Evolutionary conservation across 768 basidiomycete species (phyloP), one percentile per base, ranked within the genome.

Genomic region (Trametes gibbosa): DNA sequence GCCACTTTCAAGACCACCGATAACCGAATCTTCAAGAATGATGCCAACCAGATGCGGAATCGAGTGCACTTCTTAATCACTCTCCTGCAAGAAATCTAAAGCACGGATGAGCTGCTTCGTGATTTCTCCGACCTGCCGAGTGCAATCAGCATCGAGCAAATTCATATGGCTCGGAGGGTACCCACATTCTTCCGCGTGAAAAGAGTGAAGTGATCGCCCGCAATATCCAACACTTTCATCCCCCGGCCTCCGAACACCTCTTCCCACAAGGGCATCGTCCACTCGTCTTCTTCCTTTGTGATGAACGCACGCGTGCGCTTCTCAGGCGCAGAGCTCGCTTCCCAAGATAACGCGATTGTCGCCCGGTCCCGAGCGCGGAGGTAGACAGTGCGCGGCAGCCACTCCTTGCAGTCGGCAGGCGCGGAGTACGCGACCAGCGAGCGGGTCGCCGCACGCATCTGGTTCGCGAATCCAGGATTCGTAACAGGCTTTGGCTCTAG

Each of bases 191-290:
- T 59, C 9, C 70, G 59, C 46, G 78, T 73, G 66, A 90, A 89
- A 0, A 80, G 75, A 62, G 79, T 69, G 59, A 89, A 89, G 62
- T 90, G 88, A 67, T 89, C 70, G 0, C 88, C 88, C 0, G 86
- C 83, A 3, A 89, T 81, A 60, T 84, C 81, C 41, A 82, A 66
- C 2, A 80, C 73, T 39, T 76, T 74, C 0, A 87, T 56, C 6
- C 66, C 29, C 9, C 48, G 42, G 1, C n/a, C 58, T 4, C 74
- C 74, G 0, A 77, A 69, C 9, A 84, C 61, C 0, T 43, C 61
- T 53, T 81, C 77, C 87, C 88, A 89, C 21, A 74, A 79, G 0
- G 50, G 59, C 0, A 75, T 72, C 7, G 75, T 70, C 16, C 67
- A 57, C 21, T 63, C 60, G 0, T 79, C 69, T 17, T 65, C 70